Percentiles rank a stretch among this genome's conserved stretches.
Evolutionary conservation across 2,329 filamentous ascomycete genomes (phyloP).

Genomic region (Ceratocystis eucalypticola): DNA sequence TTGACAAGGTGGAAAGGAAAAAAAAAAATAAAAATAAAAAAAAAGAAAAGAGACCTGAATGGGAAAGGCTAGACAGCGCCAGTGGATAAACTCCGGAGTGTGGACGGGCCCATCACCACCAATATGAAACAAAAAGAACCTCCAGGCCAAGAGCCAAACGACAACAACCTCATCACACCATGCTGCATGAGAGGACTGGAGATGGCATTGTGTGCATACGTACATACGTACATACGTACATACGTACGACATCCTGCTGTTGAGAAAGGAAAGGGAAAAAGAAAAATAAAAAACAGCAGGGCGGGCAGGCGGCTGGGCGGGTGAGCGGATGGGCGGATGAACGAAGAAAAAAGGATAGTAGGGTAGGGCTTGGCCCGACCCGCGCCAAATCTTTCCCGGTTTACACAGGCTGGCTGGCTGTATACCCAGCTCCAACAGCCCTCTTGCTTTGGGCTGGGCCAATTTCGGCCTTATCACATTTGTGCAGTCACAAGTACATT

Average conservation of each 20-base stretch:
- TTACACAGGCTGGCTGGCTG: neutral
- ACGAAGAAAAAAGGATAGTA: neutral
- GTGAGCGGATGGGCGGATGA: neutral
- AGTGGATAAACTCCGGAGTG: neutral
- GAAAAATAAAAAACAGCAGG: no score
- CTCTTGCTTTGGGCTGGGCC: neutral
- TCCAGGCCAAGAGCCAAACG: no score
- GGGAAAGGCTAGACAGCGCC: neutral
- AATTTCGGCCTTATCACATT: slow-evolving; percentile 1
- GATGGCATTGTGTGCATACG: no score
- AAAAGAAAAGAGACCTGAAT: neutral
- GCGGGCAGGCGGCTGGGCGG: neutral
- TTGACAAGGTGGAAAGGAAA: neutral
- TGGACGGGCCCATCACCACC: no score
- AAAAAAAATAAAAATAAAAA: neutral
- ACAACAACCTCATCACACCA: no score
- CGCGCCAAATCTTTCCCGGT: neutral
- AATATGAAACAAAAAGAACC: no score
- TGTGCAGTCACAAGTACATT: neutral
- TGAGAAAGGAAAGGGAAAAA: no score
- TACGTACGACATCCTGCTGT: no score
- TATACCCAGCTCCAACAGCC: neutral
- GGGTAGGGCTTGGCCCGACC: neutral
- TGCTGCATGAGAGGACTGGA: no score
- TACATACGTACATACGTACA: no score